Evolutionary conservation across 768 basidiomycete genomes (phyloP).

Genomic region (Suillus placidus): DNA sequence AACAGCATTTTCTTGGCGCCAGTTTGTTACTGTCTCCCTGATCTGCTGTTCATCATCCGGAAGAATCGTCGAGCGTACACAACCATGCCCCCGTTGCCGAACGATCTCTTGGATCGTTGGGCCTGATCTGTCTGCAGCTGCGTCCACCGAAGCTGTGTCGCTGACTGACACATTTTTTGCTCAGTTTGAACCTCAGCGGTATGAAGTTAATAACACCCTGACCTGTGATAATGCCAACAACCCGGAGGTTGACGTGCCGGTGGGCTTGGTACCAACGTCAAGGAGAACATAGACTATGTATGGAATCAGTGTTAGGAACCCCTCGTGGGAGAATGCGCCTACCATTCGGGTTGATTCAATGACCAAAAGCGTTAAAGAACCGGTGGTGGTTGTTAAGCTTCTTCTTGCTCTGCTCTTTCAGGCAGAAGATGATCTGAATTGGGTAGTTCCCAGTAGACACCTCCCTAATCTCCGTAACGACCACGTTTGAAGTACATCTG

Average conservation of each 20-base stretch:
- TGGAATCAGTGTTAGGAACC: constrained; percentile 1
- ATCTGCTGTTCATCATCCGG: constrained; percentile 66
- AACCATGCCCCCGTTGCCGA: constrained; percentile 38
- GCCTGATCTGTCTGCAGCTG: constrained; percentile 61
- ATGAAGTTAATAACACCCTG: not conserved
- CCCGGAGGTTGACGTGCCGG: constrained; percentile 91
- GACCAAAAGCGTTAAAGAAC: constrained; percentile 97
- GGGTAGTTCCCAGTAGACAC: constrained; percentile 76
- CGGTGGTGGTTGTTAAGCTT: constrained; percentile 95
- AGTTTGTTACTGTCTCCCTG: constrained; percentile 46
- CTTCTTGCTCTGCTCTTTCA: constrained; percentile 97
- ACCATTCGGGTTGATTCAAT: constrained; percentile 81
- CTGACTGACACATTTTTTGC: constrained; percentile 53
- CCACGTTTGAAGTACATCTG: constrained; percentile 77
- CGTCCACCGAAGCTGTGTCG: constrained; percentile 59
- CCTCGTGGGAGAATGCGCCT: constrained; percentile 10
- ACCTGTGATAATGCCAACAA: constrained; percentile 51
- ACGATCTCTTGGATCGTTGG: constrained; percentile 61
- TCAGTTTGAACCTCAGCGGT: not conserved
- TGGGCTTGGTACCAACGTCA: constrained; percentile 96
- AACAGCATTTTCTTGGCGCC: constrained; percentile 47
- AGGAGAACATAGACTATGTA: constrained; percentile 82
- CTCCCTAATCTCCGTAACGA: constrained; percentile 80
- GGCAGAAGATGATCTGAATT: constrained; percentile 85
- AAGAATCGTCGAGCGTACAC: constrained; percentile 49